Base-by-base conservation (phyloP, 345 rosid species). In the Trapa bicornis region DNA sequence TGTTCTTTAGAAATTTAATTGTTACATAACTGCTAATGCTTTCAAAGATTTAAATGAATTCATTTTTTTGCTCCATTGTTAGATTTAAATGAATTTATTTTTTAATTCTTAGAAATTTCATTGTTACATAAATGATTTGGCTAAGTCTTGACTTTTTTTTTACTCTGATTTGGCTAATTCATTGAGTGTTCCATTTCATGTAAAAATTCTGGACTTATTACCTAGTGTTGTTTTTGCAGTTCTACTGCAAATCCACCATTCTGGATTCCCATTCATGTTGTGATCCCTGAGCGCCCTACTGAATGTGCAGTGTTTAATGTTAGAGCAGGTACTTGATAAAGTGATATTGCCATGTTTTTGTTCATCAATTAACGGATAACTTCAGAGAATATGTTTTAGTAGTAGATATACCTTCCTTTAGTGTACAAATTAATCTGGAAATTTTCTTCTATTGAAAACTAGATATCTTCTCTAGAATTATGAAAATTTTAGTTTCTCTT, bases 181-280 rank as follows among this genome's bases (percentile, higher is more conserved):
- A 41, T n/a, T 41, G 47, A 64, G 16, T 29, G 17, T 38, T 33
- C 29, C 5, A 47, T 38, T 64, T 43, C 50, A 15, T 61, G 22
- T 6, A 29, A 47, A 52, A 58, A 61, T 37, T 57, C 65, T 38
- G 41, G 29, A 41, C 17, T 69, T 68, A 45, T 62, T 58, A 65
- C 15, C 6, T 72, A 38, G 37, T 69, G 43, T 41, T 61, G 43
- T 61, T 11, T 65, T 60, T 84, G 75, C 69, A 94, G 99, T 80
- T 94, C 99, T 35, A 87, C 72, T 73, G 87, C 97, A 15, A 94
- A 83, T 70, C 77, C 96, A 48, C 97, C 99, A 15, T 94, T 94
- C 78, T 94, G 99, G 99, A 94, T 94, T 68, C 99, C 99, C 45
- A 87, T 94, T 73, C 97, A 94, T 73, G 84, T 89, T 75, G 85